These are phyloP conservation scores for Chaetomium globosum DNA, from an alignment of 2,329 filamentous ascomycete genomes.

Conservation along the genomic window DNA sequence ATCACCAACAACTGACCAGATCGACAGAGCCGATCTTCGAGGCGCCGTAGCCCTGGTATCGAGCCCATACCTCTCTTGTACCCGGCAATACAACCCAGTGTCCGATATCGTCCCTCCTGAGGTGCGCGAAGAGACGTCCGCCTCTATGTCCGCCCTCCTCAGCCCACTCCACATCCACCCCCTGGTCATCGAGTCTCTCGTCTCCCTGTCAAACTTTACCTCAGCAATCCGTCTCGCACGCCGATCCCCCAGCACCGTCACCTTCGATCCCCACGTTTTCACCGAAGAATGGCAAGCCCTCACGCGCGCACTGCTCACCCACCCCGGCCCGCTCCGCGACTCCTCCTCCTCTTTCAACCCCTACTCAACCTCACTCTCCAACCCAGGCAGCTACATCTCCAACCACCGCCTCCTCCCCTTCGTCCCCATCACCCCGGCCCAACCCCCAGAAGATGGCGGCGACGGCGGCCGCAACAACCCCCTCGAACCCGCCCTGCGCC, in stretches of 20 bases:
- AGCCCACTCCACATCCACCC: conserved; percentile 34
- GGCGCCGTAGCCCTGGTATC: conserved; percentile 42
- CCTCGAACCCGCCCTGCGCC: conserved; percentile 40
- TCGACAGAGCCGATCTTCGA: conserved; percentile 43
- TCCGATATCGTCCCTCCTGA: conserved; percentile 36
- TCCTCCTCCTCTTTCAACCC: conserved; percentile 19
- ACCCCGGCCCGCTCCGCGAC: conserved; percentile 38
- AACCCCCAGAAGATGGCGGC: background rate
- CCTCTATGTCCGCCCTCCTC: conserved; percentile 35
- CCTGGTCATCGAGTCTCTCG: conserved; percentile 36
- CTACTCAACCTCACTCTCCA: conserved; percentile 20
- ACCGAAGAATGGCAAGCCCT: conserved; percentile 42
- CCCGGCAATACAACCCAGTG: conserved; percentile 34
- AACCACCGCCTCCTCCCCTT: conserved; percentile 36
- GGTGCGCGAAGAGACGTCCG: conserved; percentile 25
- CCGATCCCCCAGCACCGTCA: conserved; percentile 23
- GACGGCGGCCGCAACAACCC: background rate
- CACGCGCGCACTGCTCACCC: conserved; percentile 38
- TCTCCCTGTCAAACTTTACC: conserved; percentile 38
- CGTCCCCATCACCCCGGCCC: conserved; percentile 26
- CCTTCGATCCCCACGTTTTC: conserved; percentile 41
- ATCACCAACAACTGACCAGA: conserved; percentile 7
- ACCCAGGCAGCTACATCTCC: conserved; percentile 31
- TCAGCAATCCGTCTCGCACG: conserved; percentile 36
- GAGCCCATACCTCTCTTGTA: conserved; percentile 42